A percentile compares a stretch with the other conserved stretches of the same genome.
Evolutionary conservation across 2,329 filamentous ascomycete genomes (phyloP).

Genomic region (Decorospora gaudefroyi): DNA sequence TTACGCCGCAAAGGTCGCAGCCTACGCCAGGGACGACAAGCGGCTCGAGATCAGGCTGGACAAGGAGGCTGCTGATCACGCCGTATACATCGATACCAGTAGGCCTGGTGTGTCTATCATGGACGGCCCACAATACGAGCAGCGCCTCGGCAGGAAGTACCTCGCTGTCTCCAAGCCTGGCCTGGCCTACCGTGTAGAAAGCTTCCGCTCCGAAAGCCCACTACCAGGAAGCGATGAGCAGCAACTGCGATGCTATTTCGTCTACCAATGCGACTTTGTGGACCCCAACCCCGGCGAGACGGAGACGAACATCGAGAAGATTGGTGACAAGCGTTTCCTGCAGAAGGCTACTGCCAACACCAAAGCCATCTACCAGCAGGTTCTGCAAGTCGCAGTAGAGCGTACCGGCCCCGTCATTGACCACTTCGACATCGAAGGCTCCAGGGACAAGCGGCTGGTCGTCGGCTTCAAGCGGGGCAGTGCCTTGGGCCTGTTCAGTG

Average conservation of each 20-base stretch:
- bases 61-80: slow-evolving; percentile 92
- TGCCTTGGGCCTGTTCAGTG: slow-evolving; percentile 90
- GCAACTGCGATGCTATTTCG: slow-evolving; percentile 95
- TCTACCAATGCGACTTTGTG: slow-evolving; percentile 93
- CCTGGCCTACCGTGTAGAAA: slow-evolving; percentile 90
- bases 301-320: slow-evolving; percentile 87
- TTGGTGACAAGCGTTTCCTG: slow-evolving; percentile 91
- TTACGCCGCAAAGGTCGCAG: slow-evolving; percentile 95
- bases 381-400: slow-evolving; percentile 81
- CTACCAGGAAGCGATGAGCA: slow-evolving; percentile 76
- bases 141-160: slow-evolving; percentile 92
- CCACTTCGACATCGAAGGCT: slow-evolving; percentile 92
- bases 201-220: slow-evolving; percentile 87
- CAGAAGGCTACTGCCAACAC: slow-evolving; percentile 97
- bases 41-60: slow-evolving; percentile 91
- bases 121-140: slow-evolving; percentile 86
- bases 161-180: slow-evolving; percentile 74
- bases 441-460: slow-evolving; percentile 89
- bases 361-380: slow-evolving; percentile 91
- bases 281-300: slow-evolving; percentile 71
- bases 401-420: slow-evolving; percentile 95
- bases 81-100: slow-evolving; percentile 98
- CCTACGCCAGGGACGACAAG: slow-evolving; percentile 90
- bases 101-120: slow-evolving; percentile 78
- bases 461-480: slow-evolving; percentile 93